Percentiles rank a stretch among this genome's conserved stretches.
Evolutionary conservation across 164 flowering plant species (phyloP).

Genomic region (Buxus sempervirens): DNA sequence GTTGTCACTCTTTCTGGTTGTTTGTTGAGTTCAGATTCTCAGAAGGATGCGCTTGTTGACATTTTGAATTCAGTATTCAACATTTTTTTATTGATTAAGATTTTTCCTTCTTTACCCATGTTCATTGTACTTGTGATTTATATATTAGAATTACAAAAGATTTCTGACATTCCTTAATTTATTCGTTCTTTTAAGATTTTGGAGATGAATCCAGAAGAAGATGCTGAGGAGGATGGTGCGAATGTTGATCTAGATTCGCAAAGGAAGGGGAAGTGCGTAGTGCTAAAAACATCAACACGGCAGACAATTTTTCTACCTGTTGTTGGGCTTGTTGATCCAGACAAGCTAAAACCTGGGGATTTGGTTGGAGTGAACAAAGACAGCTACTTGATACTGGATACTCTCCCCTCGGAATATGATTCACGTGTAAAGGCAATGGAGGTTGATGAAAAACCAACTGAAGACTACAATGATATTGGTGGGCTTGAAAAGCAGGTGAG

Average conservation of each 20-base stretch:
- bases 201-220: conserved; percentile 98
- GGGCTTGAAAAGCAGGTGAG: conserved; percentile 91
- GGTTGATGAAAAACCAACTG: conserved; percentile 98
- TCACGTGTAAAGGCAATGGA: conserved; percentile 99
- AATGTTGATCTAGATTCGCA: conserved; percentile 95
- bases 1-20: no score
- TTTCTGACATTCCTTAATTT: not conserved
- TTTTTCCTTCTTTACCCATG: not conserved
- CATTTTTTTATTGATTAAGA: not conserved
- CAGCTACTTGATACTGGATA: conserved; percentile 90
- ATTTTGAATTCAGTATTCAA: no score
- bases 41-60: no score
- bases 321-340: conserved; percentile 95
- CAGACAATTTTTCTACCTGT: conserved; percentile 95
- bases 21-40: no score
- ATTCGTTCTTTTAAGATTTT: conserved; percentile 43
- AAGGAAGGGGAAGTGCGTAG: conserved; percentile 94
- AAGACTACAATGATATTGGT: conserved; percentile 94
- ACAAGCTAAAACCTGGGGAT: conserved; percentile 88
- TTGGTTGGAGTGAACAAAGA: conserved; percentile 97
- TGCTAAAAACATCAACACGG: conserved; percentile 88
- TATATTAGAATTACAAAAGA: not conserved
- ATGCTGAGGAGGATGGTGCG: conserved; percentile 97
- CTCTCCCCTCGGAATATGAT: conserved; percentile 94
- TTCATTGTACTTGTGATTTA: not conserved